Percentiles rank a stretch among this genome's conserved stretches.
Evolutionary conservation across 306 rosid species (phyloP).

Genomic region (Cucumis hystrix): DNA sequence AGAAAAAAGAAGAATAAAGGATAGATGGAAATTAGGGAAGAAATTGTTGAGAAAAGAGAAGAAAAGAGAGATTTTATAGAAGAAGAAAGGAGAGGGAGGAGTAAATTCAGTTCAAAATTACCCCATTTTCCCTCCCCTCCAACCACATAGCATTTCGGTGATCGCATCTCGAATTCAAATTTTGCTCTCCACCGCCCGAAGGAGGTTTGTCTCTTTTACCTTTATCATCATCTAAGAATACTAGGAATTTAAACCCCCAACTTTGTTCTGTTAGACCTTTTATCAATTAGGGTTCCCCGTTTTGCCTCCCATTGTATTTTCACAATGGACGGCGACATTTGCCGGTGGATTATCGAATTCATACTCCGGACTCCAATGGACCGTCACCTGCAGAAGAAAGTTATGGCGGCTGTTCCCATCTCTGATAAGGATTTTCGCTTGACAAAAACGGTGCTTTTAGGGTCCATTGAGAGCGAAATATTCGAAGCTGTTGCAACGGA

Average conservation of each 20-base stretch:
- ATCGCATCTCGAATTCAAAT: background rate
- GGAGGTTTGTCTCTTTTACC: background rate
- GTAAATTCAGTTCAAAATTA: no score
- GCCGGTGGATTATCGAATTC: conserved; percentile 50
- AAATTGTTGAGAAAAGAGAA: no score
- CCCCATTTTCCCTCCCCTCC: no score
- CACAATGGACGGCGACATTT: conserved; percentile 24
- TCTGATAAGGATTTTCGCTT: conserved; percentile 36
- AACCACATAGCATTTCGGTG: background rate
- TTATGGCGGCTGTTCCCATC: conserved; percentile 24
- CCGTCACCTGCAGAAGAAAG: conserved; percentile 17
- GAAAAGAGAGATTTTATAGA: no score
- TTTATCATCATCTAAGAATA: background rate
- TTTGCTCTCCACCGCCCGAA: background rate
- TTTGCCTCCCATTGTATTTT: background rate
- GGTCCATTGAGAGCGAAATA: conserved; percentile 29
- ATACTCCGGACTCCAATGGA: conserved; percentile 37
- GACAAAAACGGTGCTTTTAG: conserved; percentile 47
- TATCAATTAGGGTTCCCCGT: background rate
- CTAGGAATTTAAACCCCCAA: background rate
- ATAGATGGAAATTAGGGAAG: no score
- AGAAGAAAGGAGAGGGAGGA: no score
- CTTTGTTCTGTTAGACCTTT: background rate
- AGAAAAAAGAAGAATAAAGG: no score
- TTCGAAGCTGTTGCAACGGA: conserved; percentile 30